phyloP scores from a whole-genome alignment of 129 eudicot genomes.

The Saposhnikovia divaricata region DNA sequence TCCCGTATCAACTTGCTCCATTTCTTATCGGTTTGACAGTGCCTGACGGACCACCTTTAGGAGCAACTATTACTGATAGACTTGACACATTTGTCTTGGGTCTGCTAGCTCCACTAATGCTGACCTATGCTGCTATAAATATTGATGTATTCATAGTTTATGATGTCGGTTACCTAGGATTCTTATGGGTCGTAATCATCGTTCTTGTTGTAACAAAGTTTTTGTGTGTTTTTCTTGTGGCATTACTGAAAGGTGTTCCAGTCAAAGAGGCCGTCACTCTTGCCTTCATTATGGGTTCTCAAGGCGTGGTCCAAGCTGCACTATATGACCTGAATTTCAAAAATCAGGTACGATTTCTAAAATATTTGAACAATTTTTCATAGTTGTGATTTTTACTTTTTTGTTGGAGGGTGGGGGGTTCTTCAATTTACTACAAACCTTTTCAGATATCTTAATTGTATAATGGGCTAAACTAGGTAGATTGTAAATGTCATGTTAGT shows the following conservation, averaged over 20 bases:
- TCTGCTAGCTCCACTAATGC: slow-evolving; percentile 33
- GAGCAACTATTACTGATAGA: slow-evolving; percentile 36
- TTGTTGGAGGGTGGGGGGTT: neutral
- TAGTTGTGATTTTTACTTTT: neutral
- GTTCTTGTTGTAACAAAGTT: slow-evolving; percentile 9
- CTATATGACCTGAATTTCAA: slow-evolving; percentile 13
- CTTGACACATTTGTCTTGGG: slow-evolving; percentile 28
- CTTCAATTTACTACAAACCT: neutral
- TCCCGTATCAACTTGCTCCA: slow-evolving; percentile 24
- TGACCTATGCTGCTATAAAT: slow-evolving; percentile 28
- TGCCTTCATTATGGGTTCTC: slow-evolving; percentile 28
- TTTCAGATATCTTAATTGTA: neutral
- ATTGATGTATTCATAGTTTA: slow-evolving; percentile 15
- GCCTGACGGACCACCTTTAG: slow-evolving; percentile 56
- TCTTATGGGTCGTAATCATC: slow-evolving; percentile 8
- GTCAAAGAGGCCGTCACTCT: slow-evolving; percentile 36
- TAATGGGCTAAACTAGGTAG: neutral
- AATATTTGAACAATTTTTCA: neutral
- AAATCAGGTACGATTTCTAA: slow-evolving; percentile 7
- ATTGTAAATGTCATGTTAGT: neutral
- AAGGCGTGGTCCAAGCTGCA: slow-evolving; percentile 35
- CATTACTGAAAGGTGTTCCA: slow-evolving; percentile 20
- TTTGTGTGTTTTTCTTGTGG: slow-evolving; percentile 16
- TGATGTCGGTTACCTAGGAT: slow-evolving; percentile 12
- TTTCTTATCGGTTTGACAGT: slow-evolving; percentile 36